A percentile compares a stretch with the other conserved stretches of the same genome.
phyloP scores from a whole-genome alignment of 1,139 yeast species.

The Kodamaea derodonti region DNA sequence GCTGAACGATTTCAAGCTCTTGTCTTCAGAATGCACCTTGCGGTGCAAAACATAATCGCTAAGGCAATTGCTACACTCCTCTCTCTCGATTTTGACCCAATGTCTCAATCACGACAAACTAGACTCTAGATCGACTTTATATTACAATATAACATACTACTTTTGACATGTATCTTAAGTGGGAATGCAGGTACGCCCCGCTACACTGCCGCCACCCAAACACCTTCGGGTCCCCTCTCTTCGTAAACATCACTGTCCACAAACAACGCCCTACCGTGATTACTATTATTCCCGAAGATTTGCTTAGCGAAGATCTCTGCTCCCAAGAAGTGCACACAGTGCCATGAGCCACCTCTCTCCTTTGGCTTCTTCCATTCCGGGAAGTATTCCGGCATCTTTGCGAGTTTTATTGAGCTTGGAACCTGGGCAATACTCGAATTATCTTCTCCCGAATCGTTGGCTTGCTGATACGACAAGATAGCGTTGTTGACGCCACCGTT shows the following conservation, averaged over 20 bases:
- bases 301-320: slow-evolving; percentile 87
- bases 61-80: too few species aligned
- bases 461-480: slow-evolving; percentile 43
- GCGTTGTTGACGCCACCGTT: slow-evolving; percentile 39
- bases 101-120: too few species aligned
- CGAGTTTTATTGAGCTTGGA: slow-evolving; percentile 66
- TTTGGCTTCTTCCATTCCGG: slow-evolving; percentile 87
- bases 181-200: too few species aligned
- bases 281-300: slow-evolving; percentile 61
- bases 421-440: slow-evolving; percentile 52
- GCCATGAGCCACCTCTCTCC: slow-evolving; percentile 57
- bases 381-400: slow-evolving; percentile 84
- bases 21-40: too few species aligned
- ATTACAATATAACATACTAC: too few species aligned
- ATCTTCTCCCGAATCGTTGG: slow-evolving; percentile 21
- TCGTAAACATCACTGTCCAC: slow-evolving; percentile 70
- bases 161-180: too few species aligned
- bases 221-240: slow-evolving; percentile 73
- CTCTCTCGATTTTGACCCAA: too few species aligned
- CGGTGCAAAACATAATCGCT: too few species aligned
- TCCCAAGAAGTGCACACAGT: slow-evolving; percentile 75
- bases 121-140: too few species aligned
- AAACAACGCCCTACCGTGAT: slow-evolving; percentile 61
- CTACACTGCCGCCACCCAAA: slow-evolving; percentile 46
- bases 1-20: too few species aligned